phyloP scores from a whole-genome alignment of 2,329 filamentous ascomycete species.

The Coniella vitis region DNA sequence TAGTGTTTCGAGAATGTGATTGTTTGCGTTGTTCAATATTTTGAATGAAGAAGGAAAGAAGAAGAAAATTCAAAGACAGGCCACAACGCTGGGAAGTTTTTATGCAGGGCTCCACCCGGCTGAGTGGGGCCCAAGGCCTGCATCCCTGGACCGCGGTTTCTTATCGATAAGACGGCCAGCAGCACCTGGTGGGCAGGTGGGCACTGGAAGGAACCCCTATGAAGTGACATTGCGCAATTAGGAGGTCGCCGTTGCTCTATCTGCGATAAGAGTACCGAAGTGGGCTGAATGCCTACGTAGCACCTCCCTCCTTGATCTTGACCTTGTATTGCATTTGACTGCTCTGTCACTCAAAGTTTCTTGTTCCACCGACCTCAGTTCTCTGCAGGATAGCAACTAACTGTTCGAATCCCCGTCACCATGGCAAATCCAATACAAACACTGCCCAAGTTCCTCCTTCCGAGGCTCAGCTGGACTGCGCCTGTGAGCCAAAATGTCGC shows the following conservation, averaged over 20 bases:
- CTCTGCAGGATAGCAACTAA: neutral
- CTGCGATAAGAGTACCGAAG: too few relatives aligned
- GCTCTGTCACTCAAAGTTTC: too few relatives aligned
- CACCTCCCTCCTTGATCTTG: neutral
- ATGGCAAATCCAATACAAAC: constrained; percentile 32
- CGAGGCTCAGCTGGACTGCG: constrained; percentile 46
- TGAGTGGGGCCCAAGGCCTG: neutral
- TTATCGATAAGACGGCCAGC: neutral
- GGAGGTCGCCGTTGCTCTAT: neutral
- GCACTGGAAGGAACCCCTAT: neutral
- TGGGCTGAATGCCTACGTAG: neutral
- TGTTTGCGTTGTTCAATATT: constrained; percentile 41
- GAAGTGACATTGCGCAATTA: too few relatives aligned
- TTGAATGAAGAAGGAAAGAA: constrained; percentile 27
- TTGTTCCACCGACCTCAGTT: neutral
- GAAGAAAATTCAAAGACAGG: constrained; percentile 21
- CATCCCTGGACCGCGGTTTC: neutral
- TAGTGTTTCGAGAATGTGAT: constrained; percentile 39
- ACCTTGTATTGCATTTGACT: constrained; percentile 2
- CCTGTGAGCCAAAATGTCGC: constrained; percentile 24
- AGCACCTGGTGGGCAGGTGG: neutral
- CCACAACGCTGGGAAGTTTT: constrained; percentile 6
- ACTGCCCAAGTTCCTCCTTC: constrained; percentile 48
- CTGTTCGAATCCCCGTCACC: neutral
- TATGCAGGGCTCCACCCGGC: constrained; percentile 5